These are phyloP conservation scores for Alternaria solani DNA, from an alignment of 2,329 filamentous ascomycete species.

Conservation along the genomic window DNA sequence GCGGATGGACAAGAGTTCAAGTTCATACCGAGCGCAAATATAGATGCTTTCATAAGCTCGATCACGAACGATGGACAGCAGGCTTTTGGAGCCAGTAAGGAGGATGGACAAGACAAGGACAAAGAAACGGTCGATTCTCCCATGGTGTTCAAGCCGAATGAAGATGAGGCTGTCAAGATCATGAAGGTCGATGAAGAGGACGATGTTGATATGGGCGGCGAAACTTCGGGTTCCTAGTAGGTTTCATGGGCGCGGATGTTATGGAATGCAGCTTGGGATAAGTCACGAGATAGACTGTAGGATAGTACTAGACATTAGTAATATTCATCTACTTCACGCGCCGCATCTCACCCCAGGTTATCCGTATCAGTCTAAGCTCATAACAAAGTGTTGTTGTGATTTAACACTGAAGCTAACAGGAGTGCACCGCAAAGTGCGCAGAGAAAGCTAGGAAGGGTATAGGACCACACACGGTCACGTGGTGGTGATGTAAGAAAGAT, in stretches of 20 bases:
- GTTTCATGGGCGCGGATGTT: background rate
- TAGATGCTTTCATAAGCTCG: background rate
- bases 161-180: background rate
- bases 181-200: background rate
- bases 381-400: background rate
- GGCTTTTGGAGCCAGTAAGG: background rate
- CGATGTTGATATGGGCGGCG: background rate
- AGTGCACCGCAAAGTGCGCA: conserved; percentile 8
- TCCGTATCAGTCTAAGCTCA: background rate
- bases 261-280: background rate
- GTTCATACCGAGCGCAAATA: background rate
- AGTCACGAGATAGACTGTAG: background rate
- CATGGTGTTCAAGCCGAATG: background rate
- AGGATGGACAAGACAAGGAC: background rate
- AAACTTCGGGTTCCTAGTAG: background rate
- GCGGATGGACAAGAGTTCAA: background rate
- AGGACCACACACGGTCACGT: conserved; percentile 9
- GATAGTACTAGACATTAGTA: background rate
- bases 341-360: background rate
- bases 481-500: conserved; percentile 13
- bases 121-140: background rate
- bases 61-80: background rate
- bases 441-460: conserved; percentile 22
- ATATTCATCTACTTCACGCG: background rate
- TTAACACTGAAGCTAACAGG: background rate